Conservation (phyloP, 2,329 filamentous ascomycete genomes). For the Tolypocladium endophyticum region DNA sequence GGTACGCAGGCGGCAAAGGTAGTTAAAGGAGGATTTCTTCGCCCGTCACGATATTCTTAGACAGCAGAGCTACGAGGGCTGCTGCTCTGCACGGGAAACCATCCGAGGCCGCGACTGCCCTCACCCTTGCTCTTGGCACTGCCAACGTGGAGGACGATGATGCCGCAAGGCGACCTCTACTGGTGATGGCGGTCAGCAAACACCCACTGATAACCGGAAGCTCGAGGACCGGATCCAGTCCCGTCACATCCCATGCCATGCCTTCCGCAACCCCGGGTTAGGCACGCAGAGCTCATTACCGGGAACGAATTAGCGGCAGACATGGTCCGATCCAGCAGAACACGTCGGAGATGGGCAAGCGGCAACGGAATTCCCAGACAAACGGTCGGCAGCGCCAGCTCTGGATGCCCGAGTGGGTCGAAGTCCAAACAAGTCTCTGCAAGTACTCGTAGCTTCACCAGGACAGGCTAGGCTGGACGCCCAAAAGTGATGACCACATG, state of each 20-base stretch:
- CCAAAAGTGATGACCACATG: slow-evolving; percentile 3
- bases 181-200: slow-evolving; percentile 1
- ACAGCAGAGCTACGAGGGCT: background rate
- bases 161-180: background rate
- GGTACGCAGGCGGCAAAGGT: background rate
- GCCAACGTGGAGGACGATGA: background rate
- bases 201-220: background rate
- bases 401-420: slow-evolving; percentile 5
- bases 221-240: background rate
- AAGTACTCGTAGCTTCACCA: background rate
- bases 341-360: slow-evolving; percentile 7
- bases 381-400: slow-evolving; percentile 5
- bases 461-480: slow-evolving; percentile 1
- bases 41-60: background rate
- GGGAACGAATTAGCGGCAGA: slow-evolving; percentile 1
- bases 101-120: background rate
- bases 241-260: background rate
- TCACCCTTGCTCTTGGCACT: background rate
- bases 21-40: background rate
- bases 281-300: background rate
- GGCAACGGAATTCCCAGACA: slow-evolving; percentile 8
- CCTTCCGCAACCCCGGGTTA: background rate
- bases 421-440: slow-evolving; percentile 1
- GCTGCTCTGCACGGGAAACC: background rate
- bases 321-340: slow-evolving; percentile 4